A percentile compares a stretch with the other conserved stretches of the same genome.
Evolutionary conservation across 768 basidiomycete genomes (phyloP).

Genomic region (Mrakia gelida): DNA sequence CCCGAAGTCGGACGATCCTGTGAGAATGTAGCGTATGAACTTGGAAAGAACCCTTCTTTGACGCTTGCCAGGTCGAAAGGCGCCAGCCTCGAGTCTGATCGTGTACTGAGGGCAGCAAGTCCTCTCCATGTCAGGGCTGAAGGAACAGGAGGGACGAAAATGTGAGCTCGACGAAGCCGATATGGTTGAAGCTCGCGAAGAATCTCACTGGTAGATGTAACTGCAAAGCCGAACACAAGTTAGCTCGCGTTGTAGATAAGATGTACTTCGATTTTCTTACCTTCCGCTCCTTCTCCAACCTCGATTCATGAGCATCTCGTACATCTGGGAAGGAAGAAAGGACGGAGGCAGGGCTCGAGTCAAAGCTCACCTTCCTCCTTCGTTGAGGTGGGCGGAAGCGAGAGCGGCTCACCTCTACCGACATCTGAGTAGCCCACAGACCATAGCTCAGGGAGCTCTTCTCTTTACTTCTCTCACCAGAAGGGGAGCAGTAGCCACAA

Average conservation of each 20-base stretch:
- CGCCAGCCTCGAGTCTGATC: conserved; percentile 11
- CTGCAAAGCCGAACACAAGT: not conserved
- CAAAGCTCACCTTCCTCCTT: not conserved
- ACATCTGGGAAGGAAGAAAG: not conserved
- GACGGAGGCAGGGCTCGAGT: not conserved
- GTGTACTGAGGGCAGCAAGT: conserved; percentile 32
- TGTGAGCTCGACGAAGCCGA: not conserved
- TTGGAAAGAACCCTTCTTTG: not conserved
- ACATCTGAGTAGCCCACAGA: conserved; percentile 20
- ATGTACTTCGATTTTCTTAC: not conserved
- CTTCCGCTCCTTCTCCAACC: conserved; percentile 27
- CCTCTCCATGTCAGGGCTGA: conserved; percentile 27
- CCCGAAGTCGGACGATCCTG: conserved; percentile 13
- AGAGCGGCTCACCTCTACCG: not conserved
- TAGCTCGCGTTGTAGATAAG: not conserved
- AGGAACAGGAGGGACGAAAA: not conserved
- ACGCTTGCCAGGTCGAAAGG: not conserved
- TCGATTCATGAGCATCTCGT: conserved; percentile 27
- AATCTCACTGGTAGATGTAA: conserved; percentile 19
- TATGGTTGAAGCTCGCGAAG: not conserved
- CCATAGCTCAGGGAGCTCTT: conserved; percentile 25
- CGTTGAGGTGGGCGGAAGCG: not conserved
- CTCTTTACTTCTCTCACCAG: conserved; percentile 3
- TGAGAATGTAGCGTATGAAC: conserved; percentile 21
- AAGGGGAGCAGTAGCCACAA: conserved; percentile 28